These are phyloP conservation scores for Trametes meyenii DNA, from an alignment of 768 basidiomycete genomes.

Conservation along the genomic window DNA sequence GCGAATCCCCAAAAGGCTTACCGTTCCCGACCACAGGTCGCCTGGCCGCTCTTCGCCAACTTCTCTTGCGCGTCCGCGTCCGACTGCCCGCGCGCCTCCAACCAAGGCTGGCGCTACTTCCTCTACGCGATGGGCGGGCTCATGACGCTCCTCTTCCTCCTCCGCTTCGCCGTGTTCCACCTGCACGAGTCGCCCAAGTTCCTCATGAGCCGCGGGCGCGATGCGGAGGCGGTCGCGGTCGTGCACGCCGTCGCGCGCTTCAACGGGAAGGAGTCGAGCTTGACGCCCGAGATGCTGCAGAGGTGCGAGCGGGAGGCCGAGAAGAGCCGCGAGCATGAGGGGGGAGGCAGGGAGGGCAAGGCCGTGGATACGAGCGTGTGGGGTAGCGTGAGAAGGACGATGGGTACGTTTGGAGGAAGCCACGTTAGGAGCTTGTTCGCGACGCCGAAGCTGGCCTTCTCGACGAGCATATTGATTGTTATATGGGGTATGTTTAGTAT, in stretches of 20 bases:
- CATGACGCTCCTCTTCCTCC: conserved; percentile 61
- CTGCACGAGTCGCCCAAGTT: conserved; percentile 74
- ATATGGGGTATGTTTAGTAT: conserved; percentile 49
- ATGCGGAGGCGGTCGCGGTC: conserved; percentile 61
- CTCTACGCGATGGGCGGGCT: conserved; percentile 73
- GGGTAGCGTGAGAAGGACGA: conserved; percentile 44
- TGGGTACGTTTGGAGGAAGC: conserved; percentile 41
- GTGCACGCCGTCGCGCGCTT: conserved; percentile 62
- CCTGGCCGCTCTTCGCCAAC: conserved; percentile 74
- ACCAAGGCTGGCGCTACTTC: conserved; percentile 78
- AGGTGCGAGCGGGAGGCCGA: conserved; percentile 13
- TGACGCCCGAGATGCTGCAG: conserved; percentile 56
- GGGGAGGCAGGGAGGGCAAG: conserved; percentile 18
- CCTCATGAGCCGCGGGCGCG: conserved; percentile 68
- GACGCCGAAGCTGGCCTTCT: conserved; percentile 51
- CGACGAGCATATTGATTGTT: conserved; percentile 52
- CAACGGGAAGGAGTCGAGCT: conserved; percentile 52
- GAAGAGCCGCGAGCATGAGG: conserved; percentile 1
- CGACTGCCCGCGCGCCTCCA: conserved; percentile 50
- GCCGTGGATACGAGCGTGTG: conserved; percentile 38
- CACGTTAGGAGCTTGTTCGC: conserved; percentile 55
- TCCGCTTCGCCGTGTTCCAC: conserved; percentile 68
- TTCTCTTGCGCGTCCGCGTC: conserved; percentile 55
- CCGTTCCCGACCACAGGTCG: conserved; percentile 44
- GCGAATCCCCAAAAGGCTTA: background rate